These are phyloP conservation scores for Gleditsia sinensis DNA, from an alignment of 306 rosid species.

Conservation along the genomic window DNA sequence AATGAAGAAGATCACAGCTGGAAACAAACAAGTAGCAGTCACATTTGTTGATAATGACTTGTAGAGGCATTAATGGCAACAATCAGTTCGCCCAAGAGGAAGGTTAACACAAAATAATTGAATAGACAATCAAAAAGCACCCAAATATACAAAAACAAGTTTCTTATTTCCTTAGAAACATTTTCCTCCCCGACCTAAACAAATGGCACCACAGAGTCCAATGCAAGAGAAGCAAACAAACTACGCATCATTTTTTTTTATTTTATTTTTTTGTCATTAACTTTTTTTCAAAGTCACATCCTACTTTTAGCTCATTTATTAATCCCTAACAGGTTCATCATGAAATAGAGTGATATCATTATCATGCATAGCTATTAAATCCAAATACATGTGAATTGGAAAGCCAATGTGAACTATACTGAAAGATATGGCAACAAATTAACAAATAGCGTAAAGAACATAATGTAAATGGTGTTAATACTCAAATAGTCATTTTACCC, in stretches of 20 bases:
- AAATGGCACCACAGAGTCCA: background rate
- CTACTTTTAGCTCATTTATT: slow-evolving; percentile 2
- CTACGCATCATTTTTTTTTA: too few relatives aligned
- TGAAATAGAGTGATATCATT: background rate
- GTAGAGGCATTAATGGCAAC: background rate
- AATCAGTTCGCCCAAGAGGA: background rate
- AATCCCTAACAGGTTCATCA: background rate
- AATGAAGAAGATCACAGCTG: background rate
- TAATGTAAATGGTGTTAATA: background rate
- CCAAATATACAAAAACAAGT: background rate
- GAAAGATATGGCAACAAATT: background rate
- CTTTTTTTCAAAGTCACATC: background rate
- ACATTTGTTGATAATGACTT: background rate
- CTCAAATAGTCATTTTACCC: background rate
- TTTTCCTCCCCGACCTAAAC: background rate
- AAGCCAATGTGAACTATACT: background rate
- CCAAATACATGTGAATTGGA: background rate
- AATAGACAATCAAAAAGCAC: background rate
- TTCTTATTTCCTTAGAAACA: background rate
- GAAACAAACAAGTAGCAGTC: background rate
- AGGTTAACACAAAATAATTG: background rate
- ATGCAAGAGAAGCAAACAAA: background rate
- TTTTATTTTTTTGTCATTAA: background rate
- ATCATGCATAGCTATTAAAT: background rate
- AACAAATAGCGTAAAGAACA: background rate